Percentiles rank a stretch among this genome's conserved stretches.
These are phyloP conservation scores for Aspergillus melleus DNA, from an alignment of 2,329 filamentous ascomycete species.

Conservation along the genomic window DNA sequence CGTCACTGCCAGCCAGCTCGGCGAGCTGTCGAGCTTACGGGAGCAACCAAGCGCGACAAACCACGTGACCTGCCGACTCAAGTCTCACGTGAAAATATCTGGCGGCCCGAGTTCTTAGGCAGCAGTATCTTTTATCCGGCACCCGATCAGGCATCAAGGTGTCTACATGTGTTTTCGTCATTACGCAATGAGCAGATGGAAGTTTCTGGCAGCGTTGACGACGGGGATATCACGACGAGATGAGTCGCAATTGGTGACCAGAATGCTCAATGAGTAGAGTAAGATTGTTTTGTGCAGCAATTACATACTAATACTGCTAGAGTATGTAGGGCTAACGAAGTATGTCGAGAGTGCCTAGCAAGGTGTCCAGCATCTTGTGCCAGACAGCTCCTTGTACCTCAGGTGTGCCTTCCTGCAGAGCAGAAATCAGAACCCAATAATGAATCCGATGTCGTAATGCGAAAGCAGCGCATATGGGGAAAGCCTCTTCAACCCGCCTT, in stretches of 20 bases:
- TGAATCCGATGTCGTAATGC: background rate
- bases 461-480: background rate
- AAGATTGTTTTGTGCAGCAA: too few relatives aligned
- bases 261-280: too few relatives aligned
- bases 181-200: constrained; percentile 20
- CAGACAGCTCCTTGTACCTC: too few relatives aligned
- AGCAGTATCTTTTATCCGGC: constrained; percentile 10
- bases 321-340: too few relatives aligned
- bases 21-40: constrained; percentile 31
- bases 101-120: constrained; percentile 11
- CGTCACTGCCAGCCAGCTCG: constrained; percentile 20
- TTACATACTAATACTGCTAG: too few relatives aligned
- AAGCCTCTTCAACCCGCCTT: constrained; percentile 20
- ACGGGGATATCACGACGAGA: background rate
- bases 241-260: too few relatives aligned
- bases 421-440: background rate
- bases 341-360: too few relatives aligned
- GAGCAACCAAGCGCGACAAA: constrained; percentile 3
- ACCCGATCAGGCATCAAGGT: constrained; percentile 20
- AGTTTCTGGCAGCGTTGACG: constrained; percentile 13
- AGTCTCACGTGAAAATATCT: constrained; percentile 1
- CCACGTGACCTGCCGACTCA: constrained; percentile 14
- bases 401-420: too few relatives aligned
- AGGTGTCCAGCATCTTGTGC: too few relatives aligned
- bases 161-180: constrained; percentile 21